Evolutionary conservation across 2,329 filamentous ascomycete genomes (phyloP), one percentile per base, ranked within the genome.

Genomic region (Sphaerulina musiva): DNA sequence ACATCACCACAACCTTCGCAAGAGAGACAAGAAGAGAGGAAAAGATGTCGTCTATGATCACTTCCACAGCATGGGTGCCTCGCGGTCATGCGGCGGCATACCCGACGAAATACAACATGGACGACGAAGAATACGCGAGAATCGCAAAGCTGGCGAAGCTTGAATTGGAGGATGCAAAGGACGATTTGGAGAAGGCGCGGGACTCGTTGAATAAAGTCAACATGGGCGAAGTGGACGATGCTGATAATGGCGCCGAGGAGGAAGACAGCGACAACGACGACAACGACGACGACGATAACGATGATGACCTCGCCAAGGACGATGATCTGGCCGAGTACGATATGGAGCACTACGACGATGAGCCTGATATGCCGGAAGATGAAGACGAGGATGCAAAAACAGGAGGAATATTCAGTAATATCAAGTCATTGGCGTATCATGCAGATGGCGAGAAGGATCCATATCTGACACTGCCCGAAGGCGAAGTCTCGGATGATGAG

Each of bases 251-350:
- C 42, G 92, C 90, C 9, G 62, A 70, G 46, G 66, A 71, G 58
- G 63, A 74, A 51, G 89, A 29, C 26, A 29, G 26, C 26, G 89
- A 29, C 26, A 29, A 7, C 26, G 89, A 63, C 12, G 55, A 64
- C 7, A 59, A 65, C 10, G 61, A 64, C 36, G 60, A 65, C 10
- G 61, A 64, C 36, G 60, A 61, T 12, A 60, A 65, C 46, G 51
- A 55, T 29, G 60, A 63, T 12, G 52, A 60, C 7, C 55, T 59
- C 23, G 64, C 55, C 17, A 60, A 75, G 53, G 89, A 95, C 67
- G 89, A 95, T 62, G 91, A 95, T 69, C 79, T 98, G 47, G 93
- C 92, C 73, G 90, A 98, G 73, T 98, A 96, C 73, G 86, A 98
- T 68, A 80, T 98, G 51, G 92, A 97, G 60, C 84, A 95, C 72